Evolutionary conservation across 1,284 basidiomycete species (phyloP).

Genomic region (Heterobasidion occidentale): DNA sequence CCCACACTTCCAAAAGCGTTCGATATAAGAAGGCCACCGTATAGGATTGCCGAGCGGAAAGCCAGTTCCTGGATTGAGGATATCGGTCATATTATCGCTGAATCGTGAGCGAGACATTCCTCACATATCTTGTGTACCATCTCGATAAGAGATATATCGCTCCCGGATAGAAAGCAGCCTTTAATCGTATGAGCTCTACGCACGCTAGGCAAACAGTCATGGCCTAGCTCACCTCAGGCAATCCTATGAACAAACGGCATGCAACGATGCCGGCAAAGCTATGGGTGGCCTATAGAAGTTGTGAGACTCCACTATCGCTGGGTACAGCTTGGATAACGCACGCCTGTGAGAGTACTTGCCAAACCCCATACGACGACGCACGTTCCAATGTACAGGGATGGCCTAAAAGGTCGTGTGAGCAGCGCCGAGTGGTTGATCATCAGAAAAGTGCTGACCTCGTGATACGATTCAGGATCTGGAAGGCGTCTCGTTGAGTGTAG

Average conservation of each 20-base stretch:
- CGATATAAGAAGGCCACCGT: constrained; percentile 60
- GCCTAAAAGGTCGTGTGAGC: constrained; percentile 26
- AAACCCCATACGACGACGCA: constrained; percentile 61
- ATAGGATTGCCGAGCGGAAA: constrained; percentile 64
- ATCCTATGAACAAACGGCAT: constrained; percentile 55
- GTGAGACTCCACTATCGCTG: not conserved
- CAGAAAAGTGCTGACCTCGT: constrained; percentile 27
- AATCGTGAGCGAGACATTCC: not conserved
- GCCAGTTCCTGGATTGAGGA: constrained; percentile 42
- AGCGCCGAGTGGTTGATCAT: not conserved
- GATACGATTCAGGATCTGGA: constrained; percentile 44
- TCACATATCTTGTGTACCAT: constrained; percentile 59
- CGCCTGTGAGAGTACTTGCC: constrained; percentile 53
- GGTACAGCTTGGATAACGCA: constrained; percentile 15
- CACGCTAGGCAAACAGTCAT: not conserved
- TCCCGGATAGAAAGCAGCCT: constrained; percentile 60
- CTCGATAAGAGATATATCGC: constrained; percentile 52
- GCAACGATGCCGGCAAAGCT: constrained; percentile 46
- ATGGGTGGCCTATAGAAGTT: not conserved
- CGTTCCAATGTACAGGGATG: constrained; percentile 51
- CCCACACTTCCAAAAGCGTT: constrained; percentile 71
- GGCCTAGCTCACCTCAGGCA: constrained; percentile 42
- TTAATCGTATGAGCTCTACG: not conserved
- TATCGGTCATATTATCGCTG: not conserved
- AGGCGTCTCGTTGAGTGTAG: not conserved